Evolutionary conservation across 106 monocot species (phyloP).

Genomic region (Apostasia ramifera): DNA sequence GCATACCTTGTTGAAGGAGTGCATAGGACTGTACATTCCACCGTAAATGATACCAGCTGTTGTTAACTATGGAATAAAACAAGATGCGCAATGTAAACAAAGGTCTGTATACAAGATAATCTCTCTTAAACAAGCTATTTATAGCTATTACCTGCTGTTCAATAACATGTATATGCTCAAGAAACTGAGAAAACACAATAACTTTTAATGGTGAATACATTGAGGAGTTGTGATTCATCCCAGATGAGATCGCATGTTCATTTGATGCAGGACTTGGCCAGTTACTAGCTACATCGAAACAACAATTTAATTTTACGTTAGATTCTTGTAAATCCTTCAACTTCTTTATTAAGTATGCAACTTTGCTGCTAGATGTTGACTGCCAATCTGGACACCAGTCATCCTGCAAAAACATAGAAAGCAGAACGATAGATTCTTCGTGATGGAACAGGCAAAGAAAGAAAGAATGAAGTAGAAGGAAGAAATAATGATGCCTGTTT

Average conservation of each 20-base stretch:
- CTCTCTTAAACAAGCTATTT: background rate
- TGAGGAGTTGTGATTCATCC: constrained; percentile 10
- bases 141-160: constrained; percentile 70
- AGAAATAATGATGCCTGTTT: constrained; percentile 51
- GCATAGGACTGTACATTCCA: constrained; percentile 94
- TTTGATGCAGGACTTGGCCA: background rate
- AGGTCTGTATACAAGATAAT: background rate
- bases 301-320: constrained; percentile 29
- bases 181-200: constrained; percentile 97
- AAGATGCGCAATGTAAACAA: background rate
- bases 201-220: constrained; percentile 58
- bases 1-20: constrained; percentile 66
- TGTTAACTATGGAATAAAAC: constrained; percentile 43
- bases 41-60: constrained; percentile 67
- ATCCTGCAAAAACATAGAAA: constrained; percentile 48
- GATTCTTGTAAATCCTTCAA: constrained; percentile 58
- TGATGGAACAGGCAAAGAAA: background rate
- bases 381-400: constrained; percentile 98
- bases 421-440: background rate
- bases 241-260: background rate
- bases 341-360: constrained; percentile 69
- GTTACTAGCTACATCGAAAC: constrained; percentile 12
- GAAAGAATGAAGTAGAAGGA: background rate
- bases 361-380: constrained; percentile 95
- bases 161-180: constrained; percentile 97